Percentiles rank a stretch among this genome's conserved stretches.
Conservation (phyloP, 306 rosid species). For the Medicago arabica region DNA sequence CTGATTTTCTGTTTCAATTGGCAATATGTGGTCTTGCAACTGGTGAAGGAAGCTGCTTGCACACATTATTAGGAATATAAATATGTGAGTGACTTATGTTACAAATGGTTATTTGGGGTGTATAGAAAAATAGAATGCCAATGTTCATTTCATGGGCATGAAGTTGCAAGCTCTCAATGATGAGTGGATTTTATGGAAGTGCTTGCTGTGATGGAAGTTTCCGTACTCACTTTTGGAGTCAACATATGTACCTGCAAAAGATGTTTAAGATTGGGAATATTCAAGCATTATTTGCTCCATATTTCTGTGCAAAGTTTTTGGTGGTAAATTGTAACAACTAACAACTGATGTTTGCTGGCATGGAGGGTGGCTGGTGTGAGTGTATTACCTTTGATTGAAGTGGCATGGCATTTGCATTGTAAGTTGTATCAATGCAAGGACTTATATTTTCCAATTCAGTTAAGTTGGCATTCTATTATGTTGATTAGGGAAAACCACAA, state of each 20-base stretch:
- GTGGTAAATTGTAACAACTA: not conserved
- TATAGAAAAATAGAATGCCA: conserved; percentile 33
- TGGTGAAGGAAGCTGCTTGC: conserved; percentile 31
- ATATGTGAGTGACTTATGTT: conserved; percentile 21
- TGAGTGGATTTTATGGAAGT: conserved; percentile 21
- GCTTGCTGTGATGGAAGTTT: conserved; percentile 19
- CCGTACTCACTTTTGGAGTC: conserved; percentile 35
- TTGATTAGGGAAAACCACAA: conserved; percentile 28
- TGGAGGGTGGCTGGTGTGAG: conserved; percentile 33
- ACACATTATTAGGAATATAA: conserved; percentile 33
- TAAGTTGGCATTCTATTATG: conserved; percentile 10
- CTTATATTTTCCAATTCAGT: conserved; percentile 27
- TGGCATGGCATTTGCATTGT: conserved; percentile 19
- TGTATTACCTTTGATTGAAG: conserved; percentile 28
- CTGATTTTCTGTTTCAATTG: conserved; percentile 25
- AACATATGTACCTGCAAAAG: conserved; percentile 20
- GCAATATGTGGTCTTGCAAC: conserved; percentile 38
- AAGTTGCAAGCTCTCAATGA: conserved; percentile 40
- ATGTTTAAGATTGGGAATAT: conserved; percentile 22
- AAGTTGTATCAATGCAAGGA: conserved; percentile 2
- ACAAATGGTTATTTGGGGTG: conserved; percentile 31
- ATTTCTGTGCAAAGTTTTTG: conserved; percentile 33
- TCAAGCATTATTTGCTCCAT: conserved; percentile 35
- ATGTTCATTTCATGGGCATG: conserved; percentile 37
- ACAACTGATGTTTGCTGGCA: conserved; percentile 36